Base-by-base conservation (phyloP, 2,329 filamentous ascomycete species). In the Coleophoma eucalyptorum region DNA sequence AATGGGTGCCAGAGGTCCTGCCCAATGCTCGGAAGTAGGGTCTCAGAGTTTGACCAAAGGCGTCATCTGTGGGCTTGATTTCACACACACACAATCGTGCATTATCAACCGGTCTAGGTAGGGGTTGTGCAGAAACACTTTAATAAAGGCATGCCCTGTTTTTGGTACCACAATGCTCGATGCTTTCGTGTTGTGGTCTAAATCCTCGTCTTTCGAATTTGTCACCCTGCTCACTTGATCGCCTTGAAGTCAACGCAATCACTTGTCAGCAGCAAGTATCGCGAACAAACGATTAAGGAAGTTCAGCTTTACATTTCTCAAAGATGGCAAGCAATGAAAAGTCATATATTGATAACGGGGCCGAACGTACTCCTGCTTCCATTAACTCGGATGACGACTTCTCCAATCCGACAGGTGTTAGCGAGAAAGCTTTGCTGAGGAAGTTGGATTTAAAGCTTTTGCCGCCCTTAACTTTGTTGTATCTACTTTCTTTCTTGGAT, bases 391-490 rank as follows among this genome's bases (percentile, higher is more conserved):
- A 56, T 31, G 58, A 60, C 16, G 52, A 50, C 3, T 53, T 56
- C 32, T 41, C 48, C 2, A 60, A 62, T 46, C 57, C 56, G 0
- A 55, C 54, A 3, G 58, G 54, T 1, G 62, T 86, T 32, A 77
- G 80, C 49, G 83, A 87, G 60, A 78, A 72, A 38, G 68, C 72
- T 0, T 67, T 89, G 2, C 59, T 88, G 6, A 72, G 83, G 10
- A 87, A 80, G 54, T 59, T 83, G 13, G 80, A 83, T 53, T 55
- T 64, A 3, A 69, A 72, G 43, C 66, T 83, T 4, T 63, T 83
- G 0, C 80, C 80, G 0, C 74, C 77, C 0, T 73, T 83, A 2
- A 78, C 78, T 0, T 59, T 81, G 3, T 55, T 83, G 11, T 83
- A 83, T 57, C 62, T 83, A 5, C 61, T 82, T 1, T 81, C 76